Evolutionary conservation across 2,329 filamentous ascomycete genomes (phyloP).

Genomic region (Verticillium klebahnii): DNA sequence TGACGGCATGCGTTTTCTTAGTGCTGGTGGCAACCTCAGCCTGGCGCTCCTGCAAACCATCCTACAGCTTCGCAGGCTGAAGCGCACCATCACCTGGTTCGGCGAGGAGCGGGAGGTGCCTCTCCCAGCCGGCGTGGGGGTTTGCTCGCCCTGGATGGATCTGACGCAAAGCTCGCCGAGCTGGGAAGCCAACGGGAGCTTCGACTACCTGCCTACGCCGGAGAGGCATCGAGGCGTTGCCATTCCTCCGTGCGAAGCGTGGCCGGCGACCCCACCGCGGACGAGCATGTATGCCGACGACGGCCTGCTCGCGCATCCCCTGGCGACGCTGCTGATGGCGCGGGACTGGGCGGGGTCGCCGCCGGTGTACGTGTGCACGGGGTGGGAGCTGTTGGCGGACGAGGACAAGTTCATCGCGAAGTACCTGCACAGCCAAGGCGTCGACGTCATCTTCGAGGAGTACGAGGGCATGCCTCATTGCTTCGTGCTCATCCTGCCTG

Average conservation of each 20-base stretch:
- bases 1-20: constrained; percentile 21
- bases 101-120: constrained; percentile 54
- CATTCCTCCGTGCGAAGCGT: constrained; percentile 42
- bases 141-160: constrained; percentile 68
- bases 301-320: constrained; percentile 55
- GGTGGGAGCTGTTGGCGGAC: constrained; percentile 68
- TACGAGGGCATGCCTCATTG: constrained; percentile 80
- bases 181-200: constrained; percentile 44
- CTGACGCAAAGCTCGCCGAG: constrained; percentile 59
- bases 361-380: constrained; percentile 64
- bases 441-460: constrained; percentile 61
- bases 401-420: constrained; percentile 59
- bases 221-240: constrained; percentile 18
- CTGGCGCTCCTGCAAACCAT: constrained; percentile 65
- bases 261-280: constrained; percentile 53
- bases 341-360: constrained; percentile 57
- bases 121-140: constrained; percentile 60
- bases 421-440: constrained; percentile 51
- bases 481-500: constrained; percentile 56
- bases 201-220: constrained; percentile 60
- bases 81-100: constrained; percentile 53
- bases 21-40: constrained; percentile 68
- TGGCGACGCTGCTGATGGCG: constrained; percentile 59
- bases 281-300: constrained; percentile 51
- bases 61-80: constrained; percentile 52